Conservation (phyloP, 345 rosid species). For the Laguncularia racemosa region DNA sequence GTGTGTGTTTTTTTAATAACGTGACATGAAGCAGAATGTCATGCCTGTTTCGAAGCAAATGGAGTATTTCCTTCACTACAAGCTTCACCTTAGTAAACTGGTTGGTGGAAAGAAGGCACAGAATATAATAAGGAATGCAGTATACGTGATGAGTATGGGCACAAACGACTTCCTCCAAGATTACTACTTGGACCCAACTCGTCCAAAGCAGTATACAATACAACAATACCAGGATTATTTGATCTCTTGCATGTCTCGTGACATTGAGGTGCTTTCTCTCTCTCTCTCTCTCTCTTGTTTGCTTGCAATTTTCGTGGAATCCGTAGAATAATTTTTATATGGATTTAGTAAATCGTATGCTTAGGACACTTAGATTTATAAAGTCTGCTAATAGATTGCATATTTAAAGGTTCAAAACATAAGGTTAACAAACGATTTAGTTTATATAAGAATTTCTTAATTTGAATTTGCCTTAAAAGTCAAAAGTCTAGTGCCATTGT, state of each 20-base stretch:
- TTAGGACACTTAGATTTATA: no score
- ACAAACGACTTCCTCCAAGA: slow-evolving; percentile 83
- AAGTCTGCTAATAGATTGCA: no score
- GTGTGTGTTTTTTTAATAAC: background rate
- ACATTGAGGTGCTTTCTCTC: slow-evolving; percentile 35
- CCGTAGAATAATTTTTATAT: no score
- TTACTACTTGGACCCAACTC: slow-evolving; percentile 57
- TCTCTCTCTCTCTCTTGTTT: background rate
- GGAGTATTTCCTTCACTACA: slow-evolving; percentile 59
- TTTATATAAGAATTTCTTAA: no score
- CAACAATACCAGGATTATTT: slow-evolving; percentile 47
- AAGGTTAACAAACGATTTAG: no score
- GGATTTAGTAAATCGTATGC: no score
- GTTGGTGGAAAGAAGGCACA: slow-evolving; percentile 49
- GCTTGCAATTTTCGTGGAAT: no score
- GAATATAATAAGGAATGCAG: slow-evolving; percentile 33
- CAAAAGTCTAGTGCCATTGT: no score
- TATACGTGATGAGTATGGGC: slow-evolving; percentile 66
- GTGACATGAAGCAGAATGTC: slow-evolving; percentile 36
- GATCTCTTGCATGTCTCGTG: slow-evolving; percentile 36
- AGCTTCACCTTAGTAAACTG: slow-evolving; percentile 40
- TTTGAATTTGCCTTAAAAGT: no score
- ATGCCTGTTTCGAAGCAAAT: slow-evolving; percentile 50
- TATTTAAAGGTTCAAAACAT: no score
- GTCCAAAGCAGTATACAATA: slow-evolving; percentile 46